Percentiles rank a stretch among this genome's conserved stretches.
phyloP scores from a whole-genome alignment of 2,329 filamentous ascomycete species.

The Penicillium crustosum region DNA sequence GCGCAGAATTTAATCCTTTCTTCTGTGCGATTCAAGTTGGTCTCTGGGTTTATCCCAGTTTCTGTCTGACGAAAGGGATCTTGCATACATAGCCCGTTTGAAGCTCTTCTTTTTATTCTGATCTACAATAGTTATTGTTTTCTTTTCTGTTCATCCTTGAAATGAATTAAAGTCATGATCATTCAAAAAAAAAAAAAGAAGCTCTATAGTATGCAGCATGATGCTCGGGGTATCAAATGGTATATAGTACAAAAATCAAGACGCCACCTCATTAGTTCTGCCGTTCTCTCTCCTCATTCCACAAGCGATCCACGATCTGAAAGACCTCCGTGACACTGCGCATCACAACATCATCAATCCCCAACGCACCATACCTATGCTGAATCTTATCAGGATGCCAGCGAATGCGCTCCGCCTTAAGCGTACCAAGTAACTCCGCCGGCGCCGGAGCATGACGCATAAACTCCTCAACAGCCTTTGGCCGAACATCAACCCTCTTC shows the following conservation, averaged over 20 bases:
- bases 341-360: slow-evolving; percentile 70
- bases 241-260: slow-evolving; percentile 1
- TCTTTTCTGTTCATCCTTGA: slow-evolving; percentile 13
- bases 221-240: slow-evolving; percentile 15
- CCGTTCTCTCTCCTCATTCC: slow-evolving; percentile 60
- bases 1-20: slow-evolving; percentile 8
- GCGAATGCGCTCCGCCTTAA: slow-evolving; percentile 83
- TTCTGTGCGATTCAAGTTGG: slow-evolving; percentile 16
- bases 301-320: slow-evolving; percentile 81
- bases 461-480: slow-evolving; percentile 66
- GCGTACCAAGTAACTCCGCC: slow-evolving; percentile 47
- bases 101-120: slow-evolving; percentile 16
- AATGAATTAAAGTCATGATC: slow-evolving; percentile 26
- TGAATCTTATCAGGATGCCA: slow-evolving; percentile 99
- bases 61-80: slow-evolving; percentile 17
- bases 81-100: slow-evolving; percentile 25
- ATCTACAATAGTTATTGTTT: slow-evolving; percentile 12
- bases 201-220: background rate
- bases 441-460: slow-evolving; percentile 56
- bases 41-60: slow-evolving; percentile 22
- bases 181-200: slow-evolving; percentile 2
- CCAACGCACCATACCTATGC: slow-evolving; percentile 72
- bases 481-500: slow-evolving; percentile 56
- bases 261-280: background rate
- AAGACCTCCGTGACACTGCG: slow-evolving; percentile 84